Base-by-base conservation (phyloP, 2,329 filamentous ascomycete genomes). In the Claviceps sorghi region DNA sequence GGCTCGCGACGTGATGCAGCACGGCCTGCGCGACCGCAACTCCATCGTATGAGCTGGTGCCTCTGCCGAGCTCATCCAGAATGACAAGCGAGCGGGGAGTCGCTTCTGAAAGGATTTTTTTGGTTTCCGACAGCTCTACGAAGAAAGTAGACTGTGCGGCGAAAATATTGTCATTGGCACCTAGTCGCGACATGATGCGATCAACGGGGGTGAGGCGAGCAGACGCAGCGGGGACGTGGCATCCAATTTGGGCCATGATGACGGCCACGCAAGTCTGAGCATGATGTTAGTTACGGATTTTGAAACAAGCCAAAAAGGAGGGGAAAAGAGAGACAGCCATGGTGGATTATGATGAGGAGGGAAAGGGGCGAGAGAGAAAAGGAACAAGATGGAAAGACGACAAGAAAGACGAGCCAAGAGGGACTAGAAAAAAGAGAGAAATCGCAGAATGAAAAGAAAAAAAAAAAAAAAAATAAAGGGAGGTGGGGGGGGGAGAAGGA, bases 121-220 rank as follows among this genome's bases (percentile, higher is more conserved):
- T 95, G 0, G 93, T 98, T 67, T 98, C 93, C 0, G 89, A 90
- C 2, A 98, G 74, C 68, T 98, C 93, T 30, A 98, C 91, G 63
- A 98, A 97, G 74, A 98, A 98, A 2, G 93, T 98, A 15, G 88
- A 95, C 67, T 98, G 93, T 0, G 91, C 88, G 1, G 91, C 93
- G 64, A 98, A 97, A 61, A 98, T 98, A 68, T 97, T 97, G 79
- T 98, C 93, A 62, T 97, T 95, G 48, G 93, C 93, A 10, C 93
- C 93, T 0, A 98, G 80, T 46, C 93, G 88, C 10, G 91, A 97
- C 93, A 98, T 98, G 73, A 98, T 97, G 52, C 93, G 87, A 65
- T 98, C 93, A 3, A 95, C 82, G 0, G 93, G 91, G 0, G 91
- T 97, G 45, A 98, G 76, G 2, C 78, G 82, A 1, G 93, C 93